A percentile compares a stretch with the other conserved stretches of the same genome.
Evolutionary conservation across 2,329 filamentous ascomycete genomes (phyloP).

Genomic region (Diaporthe citrichinensis): DNA sequence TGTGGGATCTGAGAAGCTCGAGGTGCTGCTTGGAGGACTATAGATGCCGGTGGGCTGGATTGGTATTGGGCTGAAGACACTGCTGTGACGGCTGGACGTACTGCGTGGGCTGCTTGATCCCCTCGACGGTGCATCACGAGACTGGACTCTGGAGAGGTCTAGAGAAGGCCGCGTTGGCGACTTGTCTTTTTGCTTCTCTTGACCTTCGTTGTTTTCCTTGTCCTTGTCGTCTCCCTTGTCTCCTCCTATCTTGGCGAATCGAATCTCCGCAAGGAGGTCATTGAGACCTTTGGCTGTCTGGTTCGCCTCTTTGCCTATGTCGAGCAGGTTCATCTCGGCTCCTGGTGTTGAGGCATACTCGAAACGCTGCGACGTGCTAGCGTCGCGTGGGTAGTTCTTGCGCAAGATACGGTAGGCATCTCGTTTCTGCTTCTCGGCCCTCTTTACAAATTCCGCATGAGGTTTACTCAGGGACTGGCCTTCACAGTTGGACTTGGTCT

Average conservation of each 20-base stretch:
- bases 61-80: slow-evolving; percentile 15
- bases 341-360: slow-evolving; percentile 30
- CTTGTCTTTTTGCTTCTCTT: background rate
- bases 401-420: slow-evolving; percentile 8
- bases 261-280: slow-evolving; percentile 35
- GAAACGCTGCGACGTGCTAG: background rate
- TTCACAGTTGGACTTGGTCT: slow-evolving; percentile 33
- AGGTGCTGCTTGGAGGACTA: slow-evolving; percentile 23
- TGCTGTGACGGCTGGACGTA: slow-evolving; percentile 7
- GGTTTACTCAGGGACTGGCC: slow-evolving; percentile 4
- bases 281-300: slow-evolving; percentile 32
- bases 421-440: slow-evolving; percentile 14
- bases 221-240: slow-evolving; percentile 19
- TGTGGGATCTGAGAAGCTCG: background rate
- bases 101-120: slow-evolving; percentile 28
- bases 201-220: background rate
- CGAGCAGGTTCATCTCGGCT: slow-evolving; percentile 33
- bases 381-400: slow-evolving; percentile 14
- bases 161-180: background rate
- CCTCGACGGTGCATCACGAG: background rate
- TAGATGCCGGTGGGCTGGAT: slow-evolving; percentile 6
- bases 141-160: background rate
- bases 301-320: slow-evolving; percentile 37
- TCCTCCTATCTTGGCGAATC: slow-evolving; percentile 32
- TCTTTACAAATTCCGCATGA: slow-evolving; percentile 12